These are phyloP conservation scores for Pseudogymnoascus sp. DNA, from an alignment of 2,329 filamentous ascomycete genomes.

Conservation along the genomic window DNA sequence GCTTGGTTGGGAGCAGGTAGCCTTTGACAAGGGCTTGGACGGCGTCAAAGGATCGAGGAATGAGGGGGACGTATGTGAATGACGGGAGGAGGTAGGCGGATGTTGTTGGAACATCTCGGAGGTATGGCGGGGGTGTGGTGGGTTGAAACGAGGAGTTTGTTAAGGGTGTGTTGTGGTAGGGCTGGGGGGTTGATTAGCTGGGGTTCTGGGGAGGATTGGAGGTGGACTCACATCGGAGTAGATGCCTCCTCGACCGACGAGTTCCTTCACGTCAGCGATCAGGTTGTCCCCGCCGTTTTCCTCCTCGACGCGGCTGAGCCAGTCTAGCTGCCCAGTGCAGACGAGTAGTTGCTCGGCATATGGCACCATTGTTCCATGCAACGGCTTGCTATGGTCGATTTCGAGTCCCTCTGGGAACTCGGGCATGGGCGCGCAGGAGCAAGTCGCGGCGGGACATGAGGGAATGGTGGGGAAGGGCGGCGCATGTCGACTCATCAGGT, in stretches of 20 bases:
- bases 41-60: conserved; percentile 54
- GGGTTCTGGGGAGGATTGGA: background rate
- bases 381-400: conserved; percentile 62
- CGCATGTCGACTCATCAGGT: conserved; percentile 7
- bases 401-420: conserved; percentile 57
- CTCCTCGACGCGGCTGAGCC: conserved; percentile 78
- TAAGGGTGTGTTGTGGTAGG: conserved; percentile 73
- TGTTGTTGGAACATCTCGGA: conserved; percentile 43
- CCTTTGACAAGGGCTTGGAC: conserved; percentile 54
- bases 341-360: conserved; percentile 80
- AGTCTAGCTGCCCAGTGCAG: conserved; percentile 73
- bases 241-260: conserved; percentile 58
- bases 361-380: conserved; percentile 69
- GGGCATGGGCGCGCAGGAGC: conserved; percentile 63
- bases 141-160: conserved; percentile 65
- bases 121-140: conserved; percentile 35
- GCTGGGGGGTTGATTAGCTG: conserved; percentile 43
- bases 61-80: conserved; percentile 70
- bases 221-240: conserved; percentile 56
- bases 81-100: conserved; percentile 74
- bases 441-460: conserved; percentile 67
- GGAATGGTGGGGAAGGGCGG: conserved; percentile 23
- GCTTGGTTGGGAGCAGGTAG: conserved; percentile 54
- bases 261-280: conserved; percentile 62
- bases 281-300: conserved; percentile 62